phyloP scores from a whole-genome alignment of 345 rosid genomes.

The Brassica cretica region DNA sequence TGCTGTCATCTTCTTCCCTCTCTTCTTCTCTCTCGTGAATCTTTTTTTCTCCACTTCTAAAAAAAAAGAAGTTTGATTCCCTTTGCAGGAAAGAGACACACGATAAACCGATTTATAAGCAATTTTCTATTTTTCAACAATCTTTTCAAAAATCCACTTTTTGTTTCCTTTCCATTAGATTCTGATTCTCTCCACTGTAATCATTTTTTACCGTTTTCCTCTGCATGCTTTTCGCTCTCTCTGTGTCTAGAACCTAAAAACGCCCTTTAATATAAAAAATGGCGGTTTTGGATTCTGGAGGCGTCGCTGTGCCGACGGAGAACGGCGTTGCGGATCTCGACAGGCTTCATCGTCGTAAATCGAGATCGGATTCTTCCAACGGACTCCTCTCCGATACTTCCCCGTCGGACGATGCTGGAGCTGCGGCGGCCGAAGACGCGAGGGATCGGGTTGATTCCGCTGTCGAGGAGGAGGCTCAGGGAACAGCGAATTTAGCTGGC shows the following conservation, averaged over 20 bases:
- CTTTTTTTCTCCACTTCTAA: background rate
- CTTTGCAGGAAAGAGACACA: background rate
- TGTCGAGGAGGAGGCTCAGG: slow-evolving; percentile 14
- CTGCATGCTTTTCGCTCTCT: slow-evolving; percentile 27
- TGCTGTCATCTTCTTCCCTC: background rate
- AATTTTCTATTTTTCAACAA: background rate
- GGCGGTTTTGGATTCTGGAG: slow-evolving; percentile 47
- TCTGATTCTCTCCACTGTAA: background rate
- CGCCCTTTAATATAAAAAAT: background rate
- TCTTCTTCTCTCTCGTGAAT: background rate
- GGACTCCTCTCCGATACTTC: slow-evolving; percentile 13
- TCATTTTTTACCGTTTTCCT: background rate
- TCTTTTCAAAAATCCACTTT: background rate
- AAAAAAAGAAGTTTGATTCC: background rate
- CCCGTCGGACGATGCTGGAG: slow-evolving; percentile 27
- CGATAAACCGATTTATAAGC: background rate
- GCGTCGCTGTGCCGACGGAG: slow-evolving; percentile 18
- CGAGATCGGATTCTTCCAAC: slow-evolving; percentile 28
- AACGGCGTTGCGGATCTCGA: slow-evolving; percentile 48
- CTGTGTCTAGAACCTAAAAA: background rate
- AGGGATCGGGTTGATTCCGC: slow-evolving; percentile 37
- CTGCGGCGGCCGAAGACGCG: slow-evolving; percentile 19
- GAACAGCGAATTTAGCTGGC: slow-evolving; percentile 40
- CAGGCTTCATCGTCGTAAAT: slow-evolving; percentile 46
- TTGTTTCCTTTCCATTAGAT: background rate